Percentiles rank a stretch among this genome's conserved stretches.
phyloP scores from a whole-genome alignment of 1,139 yeast genomes.

The Lodderomyces jiufengensis region DNA sequence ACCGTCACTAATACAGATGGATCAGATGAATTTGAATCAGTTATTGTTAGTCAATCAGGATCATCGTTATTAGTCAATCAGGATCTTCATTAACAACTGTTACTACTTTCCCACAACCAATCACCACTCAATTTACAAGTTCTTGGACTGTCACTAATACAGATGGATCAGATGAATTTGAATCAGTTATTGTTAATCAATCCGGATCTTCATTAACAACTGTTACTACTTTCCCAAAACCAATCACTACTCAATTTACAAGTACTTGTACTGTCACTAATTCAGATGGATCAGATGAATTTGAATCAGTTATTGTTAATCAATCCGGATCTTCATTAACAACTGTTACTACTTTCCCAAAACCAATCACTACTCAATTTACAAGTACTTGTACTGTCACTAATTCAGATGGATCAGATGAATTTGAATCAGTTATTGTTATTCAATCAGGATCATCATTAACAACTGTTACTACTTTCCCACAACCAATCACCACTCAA shows the following conservation, averaged over 20 bases:
- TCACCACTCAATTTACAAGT: no score
- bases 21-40: constrained; percentile 8
- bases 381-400: no score
- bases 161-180: constrained; percentile 16
- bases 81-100: constrained; percentile 6
- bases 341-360: no score
- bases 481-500: neutral
- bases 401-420: constrained; percentile 9
- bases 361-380: no score
- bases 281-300: no score
- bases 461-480: constrained; percentile 7
- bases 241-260: no score
- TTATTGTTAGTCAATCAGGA: constrained; percentile 14
- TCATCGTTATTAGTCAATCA: constrained; percentile 2
- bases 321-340: no score
- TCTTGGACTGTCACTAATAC: constrained; percentile 15
- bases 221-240: no score
- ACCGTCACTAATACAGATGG: constrained; percentile 12
- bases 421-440: constrained; percentile 7
- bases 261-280: no score
- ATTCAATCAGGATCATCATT: constrained; percentile 5
- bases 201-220: no score
- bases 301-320: no score
- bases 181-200: constrained; percentile 9
- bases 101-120: constrained; percentile 1